phyloP scores from a whole-genome alignment of 2,329 filamentous ascomycete genomes.

The Ramichloridium luteum region DNA sequence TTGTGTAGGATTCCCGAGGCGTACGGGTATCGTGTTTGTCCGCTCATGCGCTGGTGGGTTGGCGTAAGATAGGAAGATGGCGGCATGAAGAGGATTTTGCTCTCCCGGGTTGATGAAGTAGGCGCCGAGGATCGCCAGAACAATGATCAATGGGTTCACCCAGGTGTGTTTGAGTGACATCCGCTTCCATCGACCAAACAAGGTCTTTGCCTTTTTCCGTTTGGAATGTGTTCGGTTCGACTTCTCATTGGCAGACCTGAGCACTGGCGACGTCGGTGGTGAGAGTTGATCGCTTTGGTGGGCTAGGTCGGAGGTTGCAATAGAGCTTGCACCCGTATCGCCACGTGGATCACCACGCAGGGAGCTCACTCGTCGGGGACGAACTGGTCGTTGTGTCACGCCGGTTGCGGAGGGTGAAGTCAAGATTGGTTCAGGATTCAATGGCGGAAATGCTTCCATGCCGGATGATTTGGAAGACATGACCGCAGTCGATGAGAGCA shows the following conservation, averaged over 20 bases:
- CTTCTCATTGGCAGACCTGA: slow-evolving; percentile 13
- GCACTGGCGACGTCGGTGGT: slow-evolving; percentile 7
- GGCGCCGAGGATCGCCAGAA: slow-evolving; percentile 49
- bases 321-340: slow-evolving; percentile 38
- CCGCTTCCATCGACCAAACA: slow-evolving; percentile 35
- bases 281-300: slow-evolving; percentile 6
- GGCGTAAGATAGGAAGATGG: slow-evolving; percentile 83
- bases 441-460: slow-evolving; percentile 1
- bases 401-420: neutral
- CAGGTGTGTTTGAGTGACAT: slow-evolving; percentile 44
- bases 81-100: slow-evolving; percentile 66
- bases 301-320: slow-evolving; percentile 31
- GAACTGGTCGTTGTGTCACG: slow-evolving; percentile 1
- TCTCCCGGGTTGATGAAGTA: slow-evolving; percentile 67
- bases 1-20: slow-evolving; percentile 36
- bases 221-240: slow-evolving; percentile 29
- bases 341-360: slow-evolving; percentile 41
- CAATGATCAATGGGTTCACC: slow-evolving; percentile 56
- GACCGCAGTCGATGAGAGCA: too few relatives aligned
- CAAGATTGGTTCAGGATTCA: neutral
- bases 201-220: slow-evolving; percentile 33
- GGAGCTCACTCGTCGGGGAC: slow-evolving; percentile 20
- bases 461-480: neutral
- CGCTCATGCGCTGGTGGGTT: slow-evolving; percentile 32
- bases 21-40: slow-evolving; percentile 33